Evolutionary conservation across 495 filamentous ascomycete genomes (phyloP).

Genomic region (Annulohypoxylon bovei): DNA sequence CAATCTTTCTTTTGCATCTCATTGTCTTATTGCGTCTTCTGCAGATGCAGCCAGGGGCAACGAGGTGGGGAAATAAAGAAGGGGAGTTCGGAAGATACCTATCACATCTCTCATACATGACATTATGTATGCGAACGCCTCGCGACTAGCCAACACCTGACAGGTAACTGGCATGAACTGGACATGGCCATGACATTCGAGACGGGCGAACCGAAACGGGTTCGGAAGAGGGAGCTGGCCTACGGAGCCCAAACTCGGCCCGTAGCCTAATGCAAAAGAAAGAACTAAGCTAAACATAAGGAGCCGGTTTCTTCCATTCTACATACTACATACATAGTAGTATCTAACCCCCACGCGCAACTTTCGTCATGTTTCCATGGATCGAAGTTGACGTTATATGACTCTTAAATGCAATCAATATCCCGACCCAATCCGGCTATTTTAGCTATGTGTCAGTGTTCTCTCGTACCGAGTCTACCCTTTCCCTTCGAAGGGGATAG

Average conservation of each 20-base stretch:
- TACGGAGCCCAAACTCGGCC: slow-evolving; percentile 29
- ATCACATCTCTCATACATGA: slow-evolving; percentile 42
- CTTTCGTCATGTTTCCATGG: slow-evolving; percentile 36
- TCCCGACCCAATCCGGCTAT: slow-evolving; percentile 41
- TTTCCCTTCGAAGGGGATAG: slow-evolving; percentile 6
- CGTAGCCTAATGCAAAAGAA: slow-evolving; percentile 22
- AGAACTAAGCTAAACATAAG: neutral
- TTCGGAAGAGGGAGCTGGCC: slow-evolving; percentile 15
- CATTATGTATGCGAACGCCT: slow-evolving; percentile 35
- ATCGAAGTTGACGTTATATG: slow-evolving; percentile 29
- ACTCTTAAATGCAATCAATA: slow-evolving; percentile 31
- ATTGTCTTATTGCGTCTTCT: slow-evolving; percentile 16
- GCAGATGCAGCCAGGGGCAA: slow-evolving; percentile 30
- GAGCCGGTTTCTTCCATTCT: slow-evolving; percentile 11
- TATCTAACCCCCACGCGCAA: slow-evolving; percentile 37
- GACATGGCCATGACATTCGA: too few relatives aligned
- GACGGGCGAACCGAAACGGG: slow-evolving; percentile 30
- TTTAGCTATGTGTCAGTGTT: slow-evolving; percentile 21
- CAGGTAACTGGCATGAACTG: slow-evolving; percentile 23
- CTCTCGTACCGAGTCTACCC: slow-evolving; percentile 35
- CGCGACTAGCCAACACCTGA: slow-evolving; percentile 17
- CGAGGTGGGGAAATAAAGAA: slow-evolving; percentile 15
- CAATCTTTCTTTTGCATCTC: slow-evolving; percentile 15
- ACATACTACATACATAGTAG: too few relatives aligned
- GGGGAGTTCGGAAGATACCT: slow-evolving; percentile 36